phyloP scores from a whole-genome alignment of 2,329 filamentous ascomycete species.

The Clonostachys solani region DNA sequence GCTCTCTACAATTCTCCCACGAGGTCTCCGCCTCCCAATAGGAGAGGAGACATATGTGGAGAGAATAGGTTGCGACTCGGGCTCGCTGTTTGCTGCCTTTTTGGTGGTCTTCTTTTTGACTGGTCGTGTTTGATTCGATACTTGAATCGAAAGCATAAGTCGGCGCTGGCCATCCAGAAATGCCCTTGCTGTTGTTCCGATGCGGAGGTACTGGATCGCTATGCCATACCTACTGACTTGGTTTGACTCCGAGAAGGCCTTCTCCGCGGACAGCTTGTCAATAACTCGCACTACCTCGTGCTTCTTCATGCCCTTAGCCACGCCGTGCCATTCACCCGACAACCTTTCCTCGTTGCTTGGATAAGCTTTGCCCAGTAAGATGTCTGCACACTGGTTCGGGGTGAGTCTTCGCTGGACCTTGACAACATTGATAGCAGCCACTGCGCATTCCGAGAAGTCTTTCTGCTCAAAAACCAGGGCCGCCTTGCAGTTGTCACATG shows the following conservation, averaged over 20 bases:
- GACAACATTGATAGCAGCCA: constrained; percentile 67
- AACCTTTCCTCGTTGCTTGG: constrained; percentile 49
- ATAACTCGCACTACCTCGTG: constrained; percentile 83
- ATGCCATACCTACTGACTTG: constrained; percentile 50
- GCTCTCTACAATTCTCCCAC: constrained; percentile 13
- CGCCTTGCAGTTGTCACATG: constrained; percentile 87
- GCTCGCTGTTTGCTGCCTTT: constrained; percentile 24
- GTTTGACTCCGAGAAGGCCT: constrained; percentile 69
- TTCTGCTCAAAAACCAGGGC: constrained; percentile 64
- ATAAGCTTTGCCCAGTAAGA: constrained; percentile 68
- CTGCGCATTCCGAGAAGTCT: constrained; percentile 75
- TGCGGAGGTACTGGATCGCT: constrained; percentile 66
- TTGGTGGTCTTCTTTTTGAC: constrained; percentile 27
- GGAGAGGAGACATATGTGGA: constrained; percentile 50
- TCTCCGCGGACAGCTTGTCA: constrained; percentile 68
- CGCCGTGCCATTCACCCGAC: constrained; percentile 60
- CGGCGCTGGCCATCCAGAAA: constrained; percentile 40
- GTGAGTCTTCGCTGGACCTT: constrained; percentile 60
- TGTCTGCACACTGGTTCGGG: constrained; percentile 75
- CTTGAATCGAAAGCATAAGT: constrained; percentile 38
- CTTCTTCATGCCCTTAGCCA: constrained; percentile 65
- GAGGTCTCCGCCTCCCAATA: constrained; percentile 23
- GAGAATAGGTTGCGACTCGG: constrained; percentile 26
- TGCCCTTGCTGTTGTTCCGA: constrained; percentile 31
- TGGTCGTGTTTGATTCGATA: constrained; percentile 26